Evolutionary conservation across 805 yeast genomes (phyloP).

Genomic region (Candida wancherniae): DNA sequence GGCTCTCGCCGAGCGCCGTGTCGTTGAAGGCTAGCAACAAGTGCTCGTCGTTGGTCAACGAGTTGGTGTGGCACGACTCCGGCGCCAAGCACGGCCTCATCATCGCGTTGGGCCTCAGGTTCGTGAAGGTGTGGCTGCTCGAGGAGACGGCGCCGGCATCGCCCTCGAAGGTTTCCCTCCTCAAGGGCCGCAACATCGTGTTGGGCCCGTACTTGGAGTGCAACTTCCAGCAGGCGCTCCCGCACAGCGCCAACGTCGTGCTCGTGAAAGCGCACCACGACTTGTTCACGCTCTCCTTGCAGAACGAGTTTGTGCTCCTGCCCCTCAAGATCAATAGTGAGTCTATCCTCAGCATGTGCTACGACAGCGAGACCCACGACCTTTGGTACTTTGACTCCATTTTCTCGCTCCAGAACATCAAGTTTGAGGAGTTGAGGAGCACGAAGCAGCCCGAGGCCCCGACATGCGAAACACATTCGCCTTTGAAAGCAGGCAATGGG

Average conservation of each 20-base stretch:
- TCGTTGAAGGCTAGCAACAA: constrained; percentile 47
- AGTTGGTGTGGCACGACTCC: constrained; percentile 49
- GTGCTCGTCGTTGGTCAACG: constrained; percentile 57
- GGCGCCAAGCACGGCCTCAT: constrained; percentile 23
- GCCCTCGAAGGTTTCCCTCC: constrained; percentile 6
- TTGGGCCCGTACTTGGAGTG: constrained; percentile 46
- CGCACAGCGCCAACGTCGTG: constrained; percentile 33
- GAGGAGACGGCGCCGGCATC: constrained; percentile 7
- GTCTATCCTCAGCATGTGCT: constrained; percentile 14
- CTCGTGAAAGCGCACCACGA: constrained; percentile 30
- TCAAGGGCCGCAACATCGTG: constrained; percentile 58
- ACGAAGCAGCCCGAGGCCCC: not conserved
- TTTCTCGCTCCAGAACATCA: not conserved
- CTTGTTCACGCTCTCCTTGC: constrained; percentile 23
- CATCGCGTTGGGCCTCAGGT: constrained; percentile 57
- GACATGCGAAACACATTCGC: constrained; percentile 1
- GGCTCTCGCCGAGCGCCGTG: constrained; percentile 19
- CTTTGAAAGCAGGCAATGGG: too few relatives aligned
- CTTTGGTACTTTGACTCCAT: constrained; percentile 5
- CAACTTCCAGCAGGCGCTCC: constrained; percentile 42
- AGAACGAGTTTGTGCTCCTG: constrained; percentile 19
- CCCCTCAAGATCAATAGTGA: constrained; percentile 1
- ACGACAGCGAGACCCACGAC: constrained; percentile 15
- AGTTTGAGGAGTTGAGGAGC: constrained; percentile 1
- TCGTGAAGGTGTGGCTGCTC: constrained; percentile 58